Conservation (phyloP, 2,329 filamentous ascomycete genomes). For the Penicillium crustosum region DNA sequence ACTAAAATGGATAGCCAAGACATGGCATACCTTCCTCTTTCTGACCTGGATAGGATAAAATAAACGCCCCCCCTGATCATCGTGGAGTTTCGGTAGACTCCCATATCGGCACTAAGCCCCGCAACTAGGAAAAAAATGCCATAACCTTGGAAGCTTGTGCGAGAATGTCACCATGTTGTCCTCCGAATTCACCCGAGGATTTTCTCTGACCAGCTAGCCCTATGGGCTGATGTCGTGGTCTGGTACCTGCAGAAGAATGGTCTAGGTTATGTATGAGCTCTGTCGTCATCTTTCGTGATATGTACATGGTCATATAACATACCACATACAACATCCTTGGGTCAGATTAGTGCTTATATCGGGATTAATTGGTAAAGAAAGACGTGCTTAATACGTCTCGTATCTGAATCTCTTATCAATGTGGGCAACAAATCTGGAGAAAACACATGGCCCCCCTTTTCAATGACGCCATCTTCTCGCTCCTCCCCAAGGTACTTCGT, state of each 20-base stretch:
- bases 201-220: background rate
- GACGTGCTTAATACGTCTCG: background rate
- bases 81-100: conserved; percentile 11
- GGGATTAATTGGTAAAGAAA: background rate
- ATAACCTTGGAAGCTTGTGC: background rate
- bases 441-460: conserved; percentile 2
- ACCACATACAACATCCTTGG: background rate
- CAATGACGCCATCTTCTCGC: background rate
- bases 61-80: conserved; percentile 24
- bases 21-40: conserved; percentile 11
- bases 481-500: background rate
- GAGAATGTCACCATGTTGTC: conserved; percentile 16
- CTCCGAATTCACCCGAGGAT: conserved; percentile 23
- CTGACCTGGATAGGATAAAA: conserved; percentile 2
- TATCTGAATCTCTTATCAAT: conserved; percentile 1
- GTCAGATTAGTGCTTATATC: background rate
- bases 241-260: conserved; percentile 19
- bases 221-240: conserved; percentile 3
- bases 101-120: conserved; percentile 25
- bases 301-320: background rate
- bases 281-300: conserved; percentile 3
- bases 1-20: background rate
- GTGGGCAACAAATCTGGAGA: conserved; percentile 5
- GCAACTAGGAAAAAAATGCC: conserved; percentile 10
- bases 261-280: conserved; percentile 10